Base-by-base conservation (phyloP, 495 filamentous ascomycete genomes). In the Thermothielavioides terrestris region DNA sequence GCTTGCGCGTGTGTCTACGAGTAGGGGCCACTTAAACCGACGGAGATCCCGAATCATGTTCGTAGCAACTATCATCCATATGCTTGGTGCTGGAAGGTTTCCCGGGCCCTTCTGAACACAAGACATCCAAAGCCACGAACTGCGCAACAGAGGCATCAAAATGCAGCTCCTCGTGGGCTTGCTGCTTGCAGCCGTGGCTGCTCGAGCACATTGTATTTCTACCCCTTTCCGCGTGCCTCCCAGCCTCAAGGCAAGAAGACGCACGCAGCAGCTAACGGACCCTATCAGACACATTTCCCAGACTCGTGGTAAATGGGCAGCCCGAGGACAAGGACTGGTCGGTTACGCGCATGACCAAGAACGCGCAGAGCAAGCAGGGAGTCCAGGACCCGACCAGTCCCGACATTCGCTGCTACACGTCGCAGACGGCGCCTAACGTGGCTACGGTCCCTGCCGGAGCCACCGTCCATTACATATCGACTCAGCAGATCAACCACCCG, bases 371-470 rank as follows among this genome's bases (percentile, higher is more conserved):
- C 62, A 70, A 70, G 52, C 46, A 51, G 12, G 66, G 67, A 9
- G 64, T 79, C 23, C 61, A 62, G 30, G 63, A 65, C 42, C 65
- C 69, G 0, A 64, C 65, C 9, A 67, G 56, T 34, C 58, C 57
- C 4, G 72, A 75, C 44, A 70, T 79, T 22, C 63, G 75, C 31
- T 78, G 74, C 64, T 74, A 72, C 49, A 54, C 61, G 5, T 66
- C 64, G 8, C 59, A 64, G 44, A 57, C 57, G 6, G 67, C 70
- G 1, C 55, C 69, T n/a, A 57, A 60, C 34, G 58, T 68, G n/a
- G 52, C 56, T 14, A 62, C 57, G 12, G 67, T 75, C 2, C 59
- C 65, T 8, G 70, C 73, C 15, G 73, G 73, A 17, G 54, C 66
- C 6, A 72, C 65, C 5, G 58, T 76, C 14, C 69, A 73, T 41